phyloP scores from a whole-genome alignment of 495 filamentous ascomycete genomes.

The Bombardia bombarda region DNA sequence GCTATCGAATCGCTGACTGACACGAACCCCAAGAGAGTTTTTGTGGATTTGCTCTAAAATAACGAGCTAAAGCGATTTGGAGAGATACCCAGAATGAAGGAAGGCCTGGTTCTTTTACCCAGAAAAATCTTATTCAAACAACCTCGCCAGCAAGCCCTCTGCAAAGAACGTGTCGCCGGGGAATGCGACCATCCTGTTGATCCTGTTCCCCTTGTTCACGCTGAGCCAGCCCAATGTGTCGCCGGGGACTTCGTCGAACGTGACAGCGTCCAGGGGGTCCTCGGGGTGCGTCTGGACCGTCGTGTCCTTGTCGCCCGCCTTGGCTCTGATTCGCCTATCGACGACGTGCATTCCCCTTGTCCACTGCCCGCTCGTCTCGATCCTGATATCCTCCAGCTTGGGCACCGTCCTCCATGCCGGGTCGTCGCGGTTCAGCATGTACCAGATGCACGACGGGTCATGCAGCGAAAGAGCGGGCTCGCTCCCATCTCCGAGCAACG shows the following conservation, averaged over 20 bases:
- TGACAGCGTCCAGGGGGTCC: constrained; percentile 24
- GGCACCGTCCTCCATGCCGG: constrained; percentile 41
- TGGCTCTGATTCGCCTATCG: constrained; percentile 60
- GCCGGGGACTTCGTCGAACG: constrained; percentile 29
- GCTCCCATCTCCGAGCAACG: constrained; percentile 45
- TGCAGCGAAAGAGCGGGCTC: constrained; percentile 64
- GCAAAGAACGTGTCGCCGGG: constrained; percentile 48
- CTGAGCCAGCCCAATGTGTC: constrained; percentile 74
- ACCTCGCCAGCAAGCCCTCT: constrained; percentile 35
- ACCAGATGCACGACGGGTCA: constrained; percentile 86
- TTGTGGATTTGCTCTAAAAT: constrained; percentile 10
- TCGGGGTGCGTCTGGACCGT: constrained; percentile 34
- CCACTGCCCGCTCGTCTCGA: constrained; percentile 90
- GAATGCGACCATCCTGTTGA: constrained; percentile 57
- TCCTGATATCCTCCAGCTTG: constrained; percentile 62
- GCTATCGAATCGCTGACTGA: constrained; percentile 9
- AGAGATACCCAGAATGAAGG: constrained; percentile 11
- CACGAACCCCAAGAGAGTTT: constrained; percentile 1
- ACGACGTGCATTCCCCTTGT: constrained; percentile 84
- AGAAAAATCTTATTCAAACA: constrained; percentile 32
- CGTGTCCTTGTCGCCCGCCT: constrained; percentile 39
- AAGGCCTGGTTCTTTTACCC: constrained; percentile 1
- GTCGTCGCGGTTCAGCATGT: constrained; percentile 54
- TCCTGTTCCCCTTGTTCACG: constrained; percentile 60
- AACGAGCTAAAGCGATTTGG: constrained; percentile 14